Base-by-base conservation (phyloP, 306 rosid genomes). In the Biancaea sappan region DNA sequence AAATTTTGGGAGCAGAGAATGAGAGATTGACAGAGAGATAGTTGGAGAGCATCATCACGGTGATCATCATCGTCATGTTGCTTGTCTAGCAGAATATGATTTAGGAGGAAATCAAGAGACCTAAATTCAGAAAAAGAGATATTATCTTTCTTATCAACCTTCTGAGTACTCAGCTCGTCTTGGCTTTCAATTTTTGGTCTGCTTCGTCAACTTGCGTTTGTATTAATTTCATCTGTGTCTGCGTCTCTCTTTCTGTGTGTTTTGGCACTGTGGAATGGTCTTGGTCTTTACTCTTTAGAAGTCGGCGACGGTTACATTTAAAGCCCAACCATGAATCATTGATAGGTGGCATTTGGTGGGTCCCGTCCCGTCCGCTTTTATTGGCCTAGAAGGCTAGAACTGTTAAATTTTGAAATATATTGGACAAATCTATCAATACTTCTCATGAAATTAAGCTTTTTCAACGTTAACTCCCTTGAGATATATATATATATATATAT, bases 1-100 rank as follows among this genome's bases (percentile, higher is more conserved):
- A 47, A 78, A 78, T 77, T 65, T 62, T 41, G 26, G 14, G 73
- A 50, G 14, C 28, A 11, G 15, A 60, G 77, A 58, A 56, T 0
- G 44, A 6, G 37, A 35, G 25, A 65, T 64, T 31, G 8, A 13
- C 14, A 77, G 29, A 65, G 35, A 46, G 47, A 59, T n/a, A 19
- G 24, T 29, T 59, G 40, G 47, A 61, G n/a, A 19, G 28, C 40
- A 62, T 62, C 48, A 35, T 62, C 66, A 59, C 0, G 43, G 8
- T 59, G 28, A 26, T 34, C 25, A 31, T 31, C 65, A 53, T 53
- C 22, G 22, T 22, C 58, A 8, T 75, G 13, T 52, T 62, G 29
- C 47, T 52, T 19, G 31, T 38, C 5, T 29, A 37, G 62, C 26
- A 65, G 28, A 22, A 38, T 12, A 63, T 26, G 6, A 25, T 12